Conservation (phyloP, 305 asterid genomes). For the Fraxinus latifolia region DNA sequence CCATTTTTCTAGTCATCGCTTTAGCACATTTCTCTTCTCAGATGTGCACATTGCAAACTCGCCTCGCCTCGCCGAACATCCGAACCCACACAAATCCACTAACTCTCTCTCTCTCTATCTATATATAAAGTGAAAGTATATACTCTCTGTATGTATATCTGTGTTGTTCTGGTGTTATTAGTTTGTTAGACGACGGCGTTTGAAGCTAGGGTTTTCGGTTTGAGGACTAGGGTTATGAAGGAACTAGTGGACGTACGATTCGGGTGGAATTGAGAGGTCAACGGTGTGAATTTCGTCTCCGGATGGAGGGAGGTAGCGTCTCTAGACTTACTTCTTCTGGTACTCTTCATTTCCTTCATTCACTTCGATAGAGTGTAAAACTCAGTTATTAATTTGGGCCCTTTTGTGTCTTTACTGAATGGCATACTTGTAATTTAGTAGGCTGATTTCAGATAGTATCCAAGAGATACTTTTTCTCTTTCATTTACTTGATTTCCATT, state of each 20-base stretch:
- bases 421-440: not conserved
- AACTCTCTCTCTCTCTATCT: conserved; percentile 14
- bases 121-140: not conserved
- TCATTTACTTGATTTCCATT: not conserved
- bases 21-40: conserved; percentile 22
- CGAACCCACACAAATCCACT: conserved; percentile 21
- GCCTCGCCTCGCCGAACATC: conserved; percentile 26
- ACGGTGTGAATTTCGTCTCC: conserved; percentile 75
- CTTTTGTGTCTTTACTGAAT: not conserved
- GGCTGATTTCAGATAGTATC: not conserved
- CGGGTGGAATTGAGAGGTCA: conserved; percentile 61
- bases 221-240: conserved; percentile 64
- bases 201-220: conserved; percentile 33
- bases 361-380: not conserved
- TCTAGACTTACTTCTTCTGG: conserved; percentile 94
- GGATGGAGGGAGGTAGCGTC: conserved; percentile 99
- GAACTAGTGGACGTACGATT: conserved; percentile 43
- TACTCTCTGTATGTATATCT: conserved; percentile 16
- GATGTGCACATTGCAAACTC: conserved; percentile 7
- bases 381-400: not conserved
- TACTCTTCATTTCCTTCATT: conserved; percentile 67
- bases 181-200: conserved; percentile 22
- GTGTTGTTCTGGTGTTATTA: conserved; percentile 6
- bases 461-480: not conserved
- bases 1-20: conserved; percentile 16